Percentiles rank a stretch among this genome's conserved stretches.
Evolutionary conservation across 306 rosid genomes (phyloP).

Genomic region (Dicorynia guianensis): DNA sequence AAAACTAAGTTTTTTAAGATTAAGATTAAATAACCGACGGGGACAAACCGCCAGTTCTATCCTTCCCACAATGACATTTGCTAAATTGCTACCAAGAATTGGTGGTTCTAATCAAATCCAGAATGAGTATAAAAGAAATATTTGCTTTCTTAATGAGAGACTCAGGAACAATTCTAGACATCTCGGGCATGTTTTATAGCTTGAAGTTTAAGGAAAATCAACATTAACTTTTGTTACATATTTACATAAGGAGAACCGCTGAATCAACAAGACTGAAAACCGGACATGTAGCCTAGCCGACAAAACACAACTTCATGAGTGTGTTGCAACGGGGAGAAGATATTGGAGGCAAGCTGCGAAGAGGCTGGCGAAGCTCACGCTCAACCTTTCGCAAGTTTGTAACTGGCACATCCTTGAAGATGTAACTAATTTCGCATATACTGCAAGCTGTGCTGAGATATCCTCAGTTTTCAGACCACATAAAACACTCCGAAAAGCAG

Average conservation of each 20-base stretch:
- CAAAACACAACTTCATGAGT: constrained; percentile 16
- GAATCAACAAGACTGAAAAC: constrained; percentile 12
- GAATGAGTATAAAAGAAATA: too few species aligned
- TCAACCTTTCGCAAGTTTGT: constrained; percentile 14
- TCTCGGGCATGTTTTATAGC: not conserved
- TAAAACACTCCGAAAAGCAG: constrained; percentile 20
- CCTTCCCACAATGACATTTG: too few species aligned
- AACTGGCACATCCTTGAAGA: constrained; percentile 9
- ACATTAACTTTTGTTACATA: constrained; percentile 32
- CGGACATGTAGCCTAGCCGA: constrained; percentile 19
- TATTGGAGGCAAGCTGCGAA: not conserved
- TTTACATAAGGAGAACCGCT: constrained; percentile 6
- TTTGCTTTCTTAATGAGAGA: not conserved
- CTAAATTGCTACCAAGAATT: too few species aligned
- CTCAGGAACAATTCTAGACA: not conserved
- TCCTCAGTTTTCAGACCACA: constrained; percentile 15
- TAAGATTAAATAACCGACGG: too few species aligned
- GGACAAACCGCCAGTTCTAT: too few species aligned
- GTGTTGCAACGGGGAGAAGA: constrained; percentile 1
- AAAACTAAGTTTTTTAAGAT: too few species aligned
- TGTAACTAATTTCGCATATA: constrained; percentile 15
- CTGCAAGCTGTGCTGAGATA: too few species aligned
- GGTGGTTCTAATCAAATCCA: too few species aligned
- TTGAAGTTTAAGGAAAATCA: constrained; percentile 19
- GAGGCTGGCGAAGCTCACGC: constrained; percentile 15